Evolutionary conservation across 2,329 filamentous ascomycete genomes (phyloP).

Genomic region (Penicillium brevicompactum): DNA sequence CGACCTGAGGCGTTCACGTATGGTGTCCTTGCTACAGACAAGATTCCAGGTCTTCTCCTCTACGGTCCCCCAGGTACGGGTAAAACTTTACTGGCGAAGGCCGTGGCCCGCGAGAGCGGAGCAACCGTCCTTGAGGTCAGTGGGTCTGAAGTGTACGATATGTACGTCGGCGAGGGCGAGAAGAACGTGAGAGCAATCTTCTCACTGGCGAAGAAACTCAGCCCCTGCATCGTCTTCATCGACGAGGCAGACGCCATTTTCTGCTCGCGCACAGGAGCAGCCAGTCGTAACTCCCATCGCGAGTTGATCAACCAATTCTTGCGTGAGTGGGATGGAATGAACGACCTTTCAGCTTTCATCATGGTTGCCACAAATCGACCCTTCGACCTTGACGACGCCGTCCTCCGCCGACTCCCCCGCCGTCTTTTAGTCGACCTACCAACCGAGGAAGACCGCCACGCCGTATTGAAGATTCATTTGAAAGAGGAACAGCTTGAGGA

Average conservation of each 20-base stretch:
- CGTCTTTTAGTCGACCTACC: slow-evolving; percentile 54
- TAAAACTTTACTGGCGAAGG: slow-evolving; percentile 63
- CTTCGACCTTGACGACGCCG: slow-evolving; percentile 78
- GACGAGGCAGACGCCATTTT: slow-evolving; percentile 96
- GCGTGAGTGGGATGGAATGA: slow-evolving; percentile 94
- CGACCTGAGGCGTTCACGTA: slow-evolving; percentile 96
- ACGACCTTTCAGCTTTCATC: slow-evolving; percentile 81
- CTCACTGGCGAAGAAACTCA: slow-evolving; percentile 83
- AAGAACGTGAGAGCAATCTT: slow-evolving; percentile 96
- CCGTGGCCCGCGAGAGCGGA: slow-evolving; percentile 66
- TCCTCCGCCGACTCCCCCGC: slow-evolving; percentile 53
- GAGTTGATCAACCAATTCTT: slow-evolving; percentile 97
- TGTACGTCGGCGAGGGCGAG: slow-evolving; percentile 94
- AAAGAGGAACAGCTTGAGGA: slow-evolving; percentile 48
- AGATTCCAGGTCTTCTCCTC: slow-evolving; percentile 83
- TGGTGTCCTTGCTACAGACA: slow-evolving; percentile 86
- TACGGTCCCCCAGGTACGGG: slow-evolving; percentile 82
- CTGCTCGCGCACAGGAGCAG: slow-evolving; percentile 66
- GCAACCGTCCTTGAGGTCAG: slow-evolving; percentile 79
- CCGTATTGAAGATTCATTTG: slow-evolving; percentile 54
- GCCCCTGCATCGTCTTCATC: slow-evolving; percentile 92
- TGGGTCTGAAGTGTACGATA: slow-evolving; percentile 90
- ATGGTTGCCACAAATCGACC: slow-evolving; percentile 98
- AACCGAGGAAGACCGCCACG: slow-evolving; percentile 45
- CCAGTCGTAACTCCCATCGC: slow-evolving; percentile 71